Base-by-base conservation (phyloP, 78 protist species). In the Tieghemostelium lacteum region DNA sequence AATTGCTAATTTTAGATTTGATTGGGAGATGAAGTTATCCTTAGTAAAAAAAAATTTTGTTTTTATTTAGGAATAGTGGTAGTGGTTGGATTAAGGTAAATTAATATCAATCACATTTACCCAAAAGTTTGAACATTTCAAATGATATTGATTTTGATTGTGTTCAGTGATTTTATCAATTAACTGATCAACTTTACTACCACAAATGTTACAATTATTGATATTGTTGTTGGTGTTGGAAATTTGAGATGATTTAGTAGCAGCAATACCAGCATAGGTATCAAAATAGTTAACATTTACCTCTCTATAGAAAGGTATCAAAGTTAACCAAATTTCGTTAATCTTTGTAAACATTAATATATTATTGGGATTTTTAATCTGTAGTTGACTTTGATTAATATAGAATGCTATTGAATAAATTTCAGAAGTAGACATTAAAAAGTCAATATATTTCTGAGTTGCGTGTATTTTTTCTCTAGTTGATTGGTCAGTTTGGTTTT, bases 81-180 rank as follows among this genome's bases (percentile, higher is more conserved):
- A 6, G 24, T 69, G 2, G 10, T 17, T 49, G 28, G 16, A 70
- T 8, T 42, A 22, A 29, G 88, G 91, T 45, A 83, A 33, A 69
- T 69, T 83, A 22, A 39, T 62, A 83, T 83, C 63, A 5, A 83
- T 52, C 20, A 83, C 40, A 58, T 83, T 83, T 24, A 72, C 91
- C 91, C 91, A 83, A 69, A 83, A 83, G 71, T 83, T 83, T 37
- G 91, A 76, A 69, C 91, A 83, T 55, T 66, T 69, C 80, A 83
- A 69, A 45, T 83, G 91, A 24, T 52, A 83, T 20, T 19, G 20
- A 60, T 70, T 40, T 19, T 57, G 36, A 61, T 69, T 83, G 58
- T 69, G 40, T 45, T 83, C 67, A 45, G 73, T 55, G 0, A 57
- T 60, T 16, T 37, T 69, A 52, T 83, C 72, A 60, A 65, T 39